These are phyloP conservation scores for Gracilaria vermiculophylla DNA, from an alignment of 23 red algal genomes.

Conservation along the genomic window DNA sequence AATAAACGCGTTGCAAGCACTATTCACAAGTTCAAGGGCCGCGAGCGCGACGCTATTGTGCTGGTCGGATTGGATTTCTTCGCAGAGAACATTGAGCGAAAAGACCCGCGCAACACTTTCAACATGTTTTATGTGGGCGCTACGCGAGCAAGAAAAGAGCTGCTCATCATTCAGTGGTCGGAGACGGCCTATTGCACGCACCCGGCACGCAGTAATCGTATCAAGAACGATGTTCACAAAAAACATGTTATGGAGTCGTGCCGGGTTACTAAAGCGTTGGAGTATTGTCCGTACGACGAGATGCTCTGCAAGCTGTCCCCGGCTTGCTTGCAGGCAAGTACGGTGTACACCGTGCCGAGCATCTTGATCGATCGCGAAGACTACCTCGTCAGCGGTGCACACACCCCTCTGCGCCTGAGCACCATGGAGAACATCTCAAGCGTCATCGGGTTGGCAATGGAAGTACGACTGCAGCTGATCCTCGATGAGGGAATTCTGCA, in stretches of 20 bases:
- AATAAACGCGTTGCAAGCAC: constrained; percentile 26
- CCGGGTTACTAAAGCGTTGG: background rate
- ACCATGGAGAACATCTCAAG: background rate
- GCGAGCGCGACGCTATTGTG: constrained; percentile 17
- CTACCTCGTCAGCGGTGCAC: background rate
- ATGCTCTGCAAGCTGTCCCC: background rate
- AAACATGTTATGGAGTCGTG: background rate
- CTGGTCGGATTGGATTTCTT: background rate
- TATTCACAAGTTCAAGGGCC: constrained; percentile 14
- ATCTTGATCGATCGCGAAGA: background rate
- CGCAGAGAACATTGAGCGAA: background rate
- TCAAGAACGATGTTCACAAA: background rate
- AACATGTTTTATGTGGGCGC: constrained; percentile 33
- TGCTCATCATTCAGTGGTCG: constrained; percentile 17
- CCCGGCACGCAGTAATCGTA: background rate
- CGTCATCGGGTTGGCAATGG: background rate
- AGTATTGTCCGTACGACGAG: background rate
- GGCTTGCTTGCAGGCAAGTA: background rate
- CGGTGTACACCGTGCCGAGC: background rate
- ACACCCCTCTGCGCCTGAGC: background rate
- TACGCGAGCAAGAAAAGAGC: background rate
- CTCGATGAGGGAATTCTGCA: background rate
- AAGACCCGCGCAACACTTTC: background rate
- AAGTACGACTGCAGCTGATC: constrained; percentile 10
- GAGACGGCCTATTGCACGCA: background rate